phyloP scores from a whole-genome alignment of 805 yeast species.

The Candida stauntonica region DNA sequence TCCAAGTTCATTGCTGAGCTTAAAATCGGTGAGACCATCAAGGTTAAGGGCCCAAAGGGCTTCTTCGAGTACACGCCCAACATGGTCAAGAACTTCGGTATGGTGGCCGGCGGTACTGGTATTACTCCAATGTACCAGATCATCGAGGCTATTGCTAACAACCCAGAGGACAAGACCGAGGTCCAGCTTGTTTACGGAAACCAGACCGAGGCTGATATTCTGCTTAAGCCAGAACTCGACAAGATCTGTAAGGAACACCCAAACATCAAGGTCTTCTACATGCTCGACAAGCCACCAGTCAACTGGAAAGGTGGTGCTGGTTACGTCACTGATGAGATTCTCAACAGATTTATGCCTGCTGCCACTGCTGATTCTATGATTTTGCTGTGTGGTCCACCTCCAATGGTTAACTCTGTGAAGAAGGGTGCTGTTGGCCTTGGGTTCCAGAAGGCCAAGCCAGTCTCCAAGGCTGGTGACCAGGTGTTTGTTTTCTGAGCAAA shows the following conservation, averaged over 20 bases:
- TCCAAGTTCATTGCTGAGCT: conserved; percentile 69
- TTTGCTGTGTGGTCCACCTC: conserved; percentile 91
- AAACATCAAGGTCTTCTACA: conserved; percentile 62
- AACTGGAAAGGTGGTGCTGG: conserved; percentile 79
- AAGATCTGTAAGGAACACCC: conserved; percentile 52
- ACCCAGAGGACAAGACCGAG: conserved; percentile 76
- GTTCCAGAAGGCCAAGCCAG: conserved; percentile 79
- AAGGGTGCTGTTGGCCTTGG: conserved; percentile 73
- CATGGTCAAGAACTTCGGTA: conserved; percentile 66
- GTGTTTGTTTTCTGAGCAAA: conserved; percentile 76
- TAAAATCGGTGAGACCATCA: conserved; percentile 73
- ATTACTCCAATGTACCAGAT: conserved; percentile 95
- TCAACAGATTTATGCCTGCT: conserved; percentile 59
- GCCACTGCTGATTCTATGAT: conserved; percentile 60
- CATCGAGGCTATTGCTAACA: conserved; percentile 69
- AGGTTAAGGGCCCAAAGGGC: conserved; percentile 89
- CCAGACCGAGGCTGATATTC: conserved; percentile 72
- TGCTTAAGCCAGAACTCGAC: conserved; percentile 77
- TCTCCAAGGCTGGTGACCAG: conserved; percentile 86
- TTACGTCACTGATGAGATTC: conserved; percentile 70
- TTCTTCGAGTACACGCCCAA: conserved; percentile 78
- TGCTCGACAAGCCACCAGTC: conserved; percentile 64
- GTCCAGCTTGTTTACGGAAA: conserved; percentile 78
- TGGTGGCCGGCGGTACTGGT: conserved; percentile 98
- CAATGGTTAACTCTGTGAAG: conserved; percentile 82